Percentiles rank a stretch among this genome's conserved stretches.
Evolutionary conservation across 192 early-diverging fungal species (phyloP).

Genomic region (Entophlyctis luteolus): DNA sequence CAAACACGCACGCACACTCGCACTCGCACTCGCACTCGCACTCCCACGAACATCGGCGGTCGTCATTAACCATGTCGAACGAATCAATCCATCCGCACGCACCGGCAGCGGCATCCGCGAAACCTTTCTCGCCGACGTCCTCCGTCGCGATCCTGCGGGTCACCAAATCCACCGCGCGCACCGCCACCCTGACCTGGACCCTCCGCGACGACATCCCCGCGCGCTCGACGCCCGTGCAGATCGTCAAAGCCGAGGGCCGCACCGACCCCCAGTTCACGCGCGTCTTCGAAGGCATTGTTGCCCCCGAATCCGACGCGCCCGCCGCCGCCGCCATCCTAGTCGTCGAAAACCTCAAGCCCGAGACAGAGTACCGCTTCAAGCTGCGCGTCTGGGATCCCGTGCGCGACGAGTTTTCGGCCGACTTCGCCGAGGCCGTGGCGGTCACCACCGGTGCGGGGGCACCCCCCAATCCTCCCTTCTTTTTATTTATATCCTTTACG

Average conservation of each 20-base stretch:
- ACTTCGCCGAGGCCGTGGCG: conserved; percentile 29
- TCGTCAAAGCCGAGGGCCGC: conserved; percentile 3
- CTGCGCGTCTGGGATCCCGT: conserved; percentile 29
- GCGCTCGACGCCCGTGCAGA: conserved; percentile 2
- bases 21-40: no score
- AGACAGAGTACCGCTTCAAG: conserved; percentile 42
- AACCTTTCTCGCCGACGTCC: not conserved
- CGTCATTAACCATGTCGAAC: no score
- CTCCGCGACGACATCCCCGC: conserved; percentile 5
- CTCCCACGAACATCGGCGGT: no score
- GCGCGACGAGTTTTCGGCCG: conserved; percentile 27
- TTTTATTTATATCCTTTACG: no score
- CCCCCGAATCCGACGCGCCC: no score
- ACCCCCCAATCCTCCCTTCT: no score
- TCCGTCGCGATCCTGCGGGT: not conserved
- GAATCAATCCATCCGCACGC: no score
- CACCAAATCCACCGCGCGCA: conserved; percentile 12
- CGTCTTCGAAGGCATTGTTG: conserved; percentile 46
- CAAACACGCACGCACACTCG: no score
- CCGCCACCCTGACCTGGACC: conserved; percentile 9
- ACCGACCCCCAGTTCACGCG: conserved; percentile 31
- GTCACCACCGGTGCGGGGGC: conserved; percentile 41
- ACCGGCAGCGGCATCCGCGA: not conserved
- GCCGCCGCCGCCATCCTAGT: conserved; percentile 23
- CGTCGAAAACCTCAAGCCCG: conserved; percentile 40